phyloP scores from a whole-genome alignment of 2,329 filamentous ascomycete species.

The Ophiostoma populinum region DNA sequence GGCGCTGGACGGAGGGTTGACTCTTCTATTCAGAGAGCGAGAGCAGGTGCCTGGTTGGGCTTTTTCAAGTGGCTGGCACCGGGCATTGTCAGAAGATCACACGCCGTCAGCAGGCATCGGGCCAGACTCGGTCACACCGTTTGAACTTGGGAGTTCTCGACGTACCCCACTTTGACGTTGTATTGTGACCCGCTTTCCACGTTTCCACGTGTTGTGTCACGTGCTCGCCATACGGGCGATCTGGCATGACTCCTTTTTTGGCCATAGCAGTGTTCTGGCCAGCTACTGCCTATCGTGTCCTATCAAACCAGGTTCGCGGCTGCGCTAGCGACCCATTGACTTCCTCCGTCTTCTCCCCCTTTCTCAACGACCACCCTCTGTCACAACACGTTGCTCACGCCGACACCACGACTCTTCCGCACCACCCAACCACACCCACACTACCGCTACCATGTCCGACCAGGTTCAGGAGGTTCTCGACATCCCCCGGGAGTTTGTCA shows the following conservation, averaged over 20 bases:
- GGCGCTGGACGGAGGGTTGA: no score
- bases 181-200: not conserved
- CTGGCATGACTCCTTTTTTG: conserved; percentile 9
- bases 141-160: no score
- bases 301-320: not conserved
- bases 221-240: conserved; percentile 8
- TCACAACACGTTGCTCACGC: not conserved
- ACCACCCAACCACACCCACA: not conserved
- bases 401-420: not conserved
- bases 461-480: conserved; percentile 55
- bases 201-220: conserved; percentile 1
- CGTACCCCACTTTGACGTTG: no score
- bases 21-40: no score
- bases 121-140: no score
- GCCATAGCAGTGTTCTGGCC: not conserved
- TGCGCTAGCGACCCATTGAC: no score
- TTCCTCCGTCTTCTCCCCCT: conserved; percentile 2
- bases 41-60: no score
- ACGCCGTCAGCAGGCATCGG: no score
- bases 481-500: conserved; percentile 47
- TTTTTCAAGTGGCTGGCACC: no score
- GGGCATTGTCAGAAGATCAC: no score
- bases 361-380: not conserved
- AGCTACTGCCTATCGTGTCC: conserved; percentile 5
- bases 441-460: conserved; percentile 37